Conservation (phyloP, 176 grass and related monocot genomes). For the Ensete ventricosum region DNA sequence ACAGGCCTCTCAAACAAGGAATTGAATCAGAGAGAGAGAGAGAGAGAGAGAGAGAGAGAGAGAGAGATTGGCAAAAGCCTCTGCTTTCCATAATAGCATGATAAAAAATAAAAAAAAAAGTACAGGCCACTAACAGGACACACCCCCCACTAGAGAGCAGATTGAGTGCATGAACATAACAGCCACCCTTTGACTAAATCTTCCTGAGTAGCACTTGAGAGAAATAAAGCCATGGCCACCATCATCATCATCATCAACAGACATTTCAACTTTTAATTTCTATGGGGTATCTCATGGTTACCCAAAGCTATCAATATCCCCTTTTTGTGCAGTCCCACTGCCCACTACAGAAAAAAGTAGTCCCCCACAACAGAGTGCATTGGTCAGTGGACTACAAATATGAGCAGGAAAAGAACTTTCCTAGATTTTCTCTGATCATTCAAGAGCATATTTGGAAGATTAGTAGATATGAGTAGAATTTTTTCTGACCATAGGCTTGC, state of each 20-base stretch:
- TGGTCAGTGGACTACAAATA: not conserved
- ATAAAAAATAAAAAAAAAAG: not conserved
- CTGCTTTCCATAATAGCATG: not conserved
- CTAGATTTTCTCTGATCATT: not conserved
- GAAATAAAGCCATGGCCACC: not conserved
- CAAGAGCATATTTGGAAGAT: not conserved
- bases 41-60: not conserved
- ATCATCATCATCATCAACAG: not conserved
- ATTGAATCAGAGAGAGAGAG: not conserved
- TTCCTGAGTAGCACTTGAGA: not conserved
- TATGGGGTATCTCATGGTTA: not conserved
- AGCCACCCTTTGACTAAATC: not conserved
- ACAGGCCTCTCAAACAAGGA: not conserved
- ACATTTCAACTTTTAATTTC: conserved; percentile 2
- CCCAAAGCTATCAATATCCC: not conserved
- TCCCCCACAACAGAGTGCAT: not conserved
- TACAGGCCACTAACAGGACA: not conserved
- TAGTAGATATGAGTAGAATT: not conserved
- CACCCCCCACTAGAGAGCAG: not conserved
- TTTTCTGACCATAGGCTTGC: conserved; percentile 1
- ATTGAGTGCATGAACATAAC: not conserved
- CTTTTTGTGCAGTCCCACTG: not conserved
- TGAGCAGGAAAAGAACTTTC: not conserved
- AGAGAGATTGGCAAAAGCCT: not conserved
- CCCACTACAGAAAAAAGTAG: conserved; percentile 5